Conservation (phyloP, 192 early-diverging fungal species). For the Coemansia sp. region DNA sequence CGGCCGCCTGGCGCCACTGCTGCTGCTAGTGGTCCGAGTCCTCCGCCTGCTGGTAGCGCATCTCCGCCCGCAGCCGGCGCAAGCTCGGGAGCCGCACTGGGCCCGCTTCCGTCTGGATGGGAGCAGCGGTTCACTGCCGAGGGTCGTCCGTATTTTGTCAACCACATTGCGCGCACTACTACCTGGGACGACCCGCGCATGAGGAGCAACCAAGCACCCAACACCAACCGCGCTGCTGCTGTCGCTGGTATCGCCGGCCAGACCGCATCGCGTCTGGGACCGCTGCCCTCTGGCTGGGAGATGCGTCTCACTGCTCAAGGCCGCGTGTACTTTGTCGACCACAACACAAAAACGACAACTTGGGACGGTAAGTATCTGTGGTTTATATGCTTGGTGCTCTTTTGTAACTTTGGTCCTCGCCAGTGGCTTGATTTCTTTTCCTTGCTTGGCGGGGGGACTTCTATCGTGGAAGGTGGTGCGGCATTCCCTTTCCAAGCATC, state of each 20-base stretch:
- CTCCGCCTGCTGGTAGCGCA: conserved; percentile 2
- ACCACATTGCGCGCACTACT: conserved; percentile 87
- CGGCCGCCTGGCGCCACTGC: conserved; percentile 14
- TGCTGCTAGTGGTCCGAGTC: conserved; percentile 14
- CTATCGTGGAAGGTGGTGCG: conserved; percentile 3
- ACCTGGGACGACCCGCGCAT: conserved; percentile 90
- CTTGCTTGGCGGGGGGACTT: neutral
- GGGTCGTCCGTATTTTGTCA: conserved; percentile 87
- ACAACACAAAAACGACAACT: conserved; percentile 96
- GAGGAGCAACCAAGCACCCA: conserved; percentile 40
- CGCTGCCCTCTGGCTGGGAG: conserved; percentile 97
- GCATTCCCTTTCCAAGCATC: neutral
- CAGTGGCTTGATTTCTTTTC: conserved; percentile 13
- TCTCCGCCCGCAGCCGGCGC: conserved; percentile 27
- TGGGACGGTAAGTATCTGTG: conserved; percentile 81
- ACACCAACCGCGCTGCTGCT: conserved; percentile 41
- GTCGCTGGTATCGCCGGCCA: conserved; percentile 51
- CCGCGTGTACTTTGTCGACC: conserved; percentile 97
- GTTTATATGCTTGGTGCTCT: neutral
- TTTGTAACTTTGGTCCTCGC: neutral
- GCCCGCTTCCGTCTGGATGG: conserved; percentile 84
- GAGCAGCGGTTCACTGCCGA: conserved; percentile 79
- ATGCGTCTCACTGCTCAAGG: conserved; percentile 96
- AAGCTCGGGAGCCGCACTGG: conserved; percentile 51
- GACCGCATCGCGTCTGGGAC: conserved; percentile 69